Conservation (phyloP, 169 alveolate genomes). For the Plasmodium coatneyi region DNA sequence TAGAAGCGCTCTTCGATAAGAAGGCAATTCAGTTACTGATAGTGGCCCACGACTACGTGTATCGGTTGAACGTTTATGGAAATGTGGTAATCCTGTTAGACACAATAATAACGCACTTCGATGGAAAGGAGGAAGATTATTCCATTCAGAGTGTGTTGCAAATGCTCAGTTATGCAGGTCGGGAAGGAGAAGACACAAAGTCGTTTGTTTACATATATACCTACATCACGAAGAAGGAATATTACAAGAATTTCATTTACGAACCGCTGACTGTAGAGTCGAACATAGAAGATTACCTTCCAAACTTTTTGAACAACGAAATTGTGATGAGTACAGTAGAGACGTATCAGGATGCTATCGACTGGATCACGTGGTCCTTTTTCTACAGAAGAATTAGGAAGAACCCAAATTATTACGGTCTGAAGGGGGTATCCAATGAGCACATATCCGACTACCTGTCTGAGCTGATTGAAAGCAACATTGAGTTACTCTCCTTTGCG, state of each 20-base stretch:
- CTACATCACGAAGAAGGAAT: constrained; percentile 95
- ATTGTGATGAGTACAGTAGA: constrained; percentile 96
- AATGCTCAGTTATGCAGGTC: constrained; percentile 92
- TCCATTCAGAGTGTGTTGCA: constrained; percentile 95
- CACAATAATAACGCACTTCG: constrained; percentile 83
- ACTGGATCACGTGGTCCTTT: constrained; percentile 99
- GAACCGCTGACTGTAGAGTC: constrained; percentile 99
- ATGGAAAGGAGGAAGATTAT: constrained; percentile 94
- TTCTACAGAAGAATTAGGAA: constrained; percentile 97
- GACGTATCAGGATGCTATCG: constrained; percentile 97
- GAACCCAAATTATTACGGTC: constrained; percentile 99
- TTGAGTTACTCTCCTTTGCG: constrained; percentile 93
- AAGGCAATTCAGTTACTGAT: constrained; percentile 91
- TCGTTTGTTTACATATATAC: constrained; percentile 78
- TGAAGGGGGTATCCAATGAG: constrained; percentile 93
- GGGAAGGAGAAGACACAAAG: constrained; percentile 80
- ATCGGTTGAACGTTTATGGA: constrained; percentile 91
- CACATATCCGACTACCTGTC: constrained; percentile 96
- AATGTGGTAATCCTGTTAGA: constrained; percentile 88
- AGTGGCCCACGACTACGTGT: constrained; percentile 91
- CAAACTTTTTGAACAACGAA: constrained; percentile 97
- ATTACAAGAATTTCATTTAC: constrained; percentile 95
- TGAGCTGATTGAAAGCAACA: constrained; percentile 95
- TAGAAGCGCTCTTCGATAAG: constrained; percentile 84
- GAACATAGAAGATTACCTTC: constrained; percentile 93